Evolutionary conservation across 164 flowering plant species (phyloP), one percentile per base, ranked within the genome.

Genomic region (Brasenia schreberi): DNA sequence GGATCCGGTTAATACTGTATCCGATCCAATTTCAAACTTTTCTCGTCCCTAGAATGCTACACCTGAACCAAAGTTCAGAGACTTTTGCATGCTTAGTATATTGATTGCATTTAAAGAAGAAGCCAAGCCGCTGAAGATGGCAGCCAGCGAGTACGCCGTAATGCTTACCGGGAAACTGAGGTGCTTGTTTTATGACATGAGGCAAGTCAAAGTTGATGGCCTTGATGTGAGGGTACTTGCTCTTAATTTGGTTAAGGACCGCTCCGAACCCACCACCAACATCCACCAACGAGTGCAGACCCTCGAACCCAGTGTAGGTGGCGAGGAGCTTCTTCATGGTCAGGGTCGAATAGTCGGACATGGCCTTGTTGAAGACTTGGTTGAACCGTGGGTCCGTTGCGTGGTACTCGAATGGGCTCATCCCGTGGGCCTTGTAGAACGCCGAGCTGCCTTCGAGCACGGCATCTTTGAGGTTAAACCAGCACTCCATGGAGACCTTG

Each of bases 401-500:
- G 60, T 81, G 84, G 68, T 92, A 88, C 19, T 89, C 96, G n/a
- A 85, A 92, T 14, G 87, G 84, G 0, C 68, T 72, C 92, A 85
- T 87, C 6, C 95, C 98, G 72, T 89, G 71, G 0, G 93, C 98
- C 73, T 72, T 84, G 82, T 87, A 84, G 67, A 92, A 92, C 7
- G 96, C 91, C 43, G 86, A 79, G 1, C 96, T 92, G 39, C 96
- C 96, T 4, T 88, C 90, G 5, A 92, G 82, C 43, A 88, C 84
- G 17, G 96, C 93, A 70, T 92, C 96, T 74, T 88, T 92, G 81
- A 90, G 75, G 65, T 89, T 72, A 76, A 78, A 93, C 97, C 97
- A 91, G 85, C 97, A 90, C 65, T 91, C 96, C 96, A 93, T 86
- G 70, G 85, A 85, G 65, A 90, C 82, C 78, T 87, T 87, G 64